phyloP scores from a whole-genome alignment of 23 red algal species.

The Chondrus crispus region DNA sequence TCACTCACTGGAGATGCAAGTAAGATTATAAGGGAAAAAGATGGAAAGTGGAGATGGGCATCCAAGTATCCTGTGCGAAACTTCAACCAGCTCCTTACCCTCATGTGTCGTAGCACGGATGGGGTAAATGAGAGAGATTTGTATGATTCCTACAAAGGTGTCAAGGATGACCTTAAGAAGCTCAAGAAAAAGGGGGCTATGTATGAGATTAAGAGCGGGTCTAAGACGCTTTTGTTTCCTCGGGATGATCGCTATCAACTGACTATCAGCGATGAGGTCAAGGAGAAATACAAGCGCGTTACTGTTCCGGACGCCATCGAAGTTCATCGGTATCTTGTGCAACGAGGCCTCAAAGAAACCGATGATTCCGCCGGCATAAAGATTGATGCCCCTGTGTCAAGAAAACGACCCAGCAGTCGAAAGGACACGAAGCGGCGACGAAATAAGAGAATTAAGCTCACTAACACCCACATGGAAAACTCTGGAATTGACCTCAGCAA shows the following conservation, averaged over 20 bases:
- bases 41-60: slow-evolving; percentile 85
- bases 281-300: slow-evolving; percentile 42
- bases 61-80: slow-evolving; percentile 81
- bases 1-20: slow-evolving; percentile 75
- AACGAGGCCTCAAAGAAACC: slow-evolving; percentile 55
- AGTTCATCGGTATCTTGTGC: slow-evolving; percentile 66
- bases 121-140: slow-evolving; percentile 83
- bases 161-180: slow-evolving; percentile 74
- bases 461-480: slow-evolving; percentile 75
- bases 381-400: slow-evolving; percentile 25
- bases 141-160: slow-evolving; percentile 84
- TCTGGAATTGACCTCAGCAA: slow-evolving; percentile 40
- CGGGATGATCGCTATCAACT: slow-evolving; percentile 25
- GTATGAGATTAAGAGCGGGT: slow-evolving; percentile 41
- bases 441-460: slow-evolving; percentile 64
- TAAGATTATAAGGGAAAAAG: slow-evolving; percentile 72
- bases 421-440: not conserved
- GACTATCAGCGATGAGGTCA: slow-evolving; percentile 57
- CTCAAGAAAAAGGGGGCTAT: slow-evolving; percentile 25
- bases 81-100: slow-evolving; percentile 66
- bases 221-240: slow-evolving; percentile 21
- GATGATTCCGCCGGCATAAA: slow-evolving; percentile 30
- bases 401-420: slow-evolving; percentile 52
- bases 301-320: slow-evolving; percentile 72
- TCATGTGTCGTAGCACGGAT: slow-evolving; percentile 50